phyloP scores from a whole-genome alignment of 2,329 filamentous ascomycete genomes.

The Phoma sp. region DNA sequence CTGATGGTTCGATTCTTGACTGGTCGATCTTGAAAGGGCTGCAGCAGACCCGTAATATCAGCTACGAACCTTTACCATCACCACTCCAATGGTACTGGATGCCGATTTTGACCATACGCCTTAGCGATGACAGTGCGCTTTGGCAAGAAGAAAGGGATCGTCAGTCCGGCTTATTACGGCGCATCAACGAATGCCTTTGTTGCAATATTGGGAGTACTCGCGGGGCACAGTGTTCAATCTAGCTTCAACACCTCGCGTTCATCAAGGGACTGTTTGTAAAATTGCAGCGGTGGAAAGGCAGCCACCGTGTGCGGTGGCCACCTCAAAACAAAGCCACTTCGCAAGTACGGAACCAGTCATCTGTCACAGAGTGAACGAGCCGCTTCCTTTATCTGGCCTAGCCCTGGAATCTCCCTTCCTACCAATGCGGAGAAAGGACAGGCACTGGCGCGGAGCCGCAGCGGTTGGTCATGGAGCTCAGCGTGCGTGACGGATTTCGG shows the following conservation, averaged over 20 bases:
- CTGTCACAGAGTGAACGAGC: constrained; percentile 14
- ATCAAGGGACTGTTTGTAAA: not conserved
- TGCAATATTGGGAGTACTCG: not conserved
- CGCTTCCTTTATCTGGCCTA: constrained; percentile 7
- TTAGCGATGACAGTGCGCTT: constrained; percentile 3
- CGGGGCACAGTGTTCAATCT: not conserved
- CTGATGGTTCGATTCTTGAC: constrained; percentile 1
- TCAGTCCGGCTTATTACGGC: not conserved
- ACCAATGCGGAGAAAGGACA: constrained; percentile 24
- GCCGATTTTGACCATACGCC: constrained; percentile 11
- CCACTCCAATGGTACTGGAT: constrained; percentile 11
- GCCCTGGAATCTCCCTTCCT: constrained; percentile 18
- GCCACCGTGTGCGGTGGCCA: not conserved
- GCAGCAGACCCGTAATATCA: not conserved
- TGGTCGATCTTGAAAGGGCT: constrained; percentile 2
- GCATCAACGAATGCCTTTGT: not conserved
- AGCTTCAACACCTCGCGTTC: not conserved
- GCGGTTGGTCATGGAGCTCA: constrained; percentile 24
- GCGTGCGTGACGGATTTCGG: constrained; percentile 14
- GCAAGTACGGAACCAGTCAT: constrained; percentile 22
- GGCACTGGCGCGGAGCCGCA: constrained; percentile 31
- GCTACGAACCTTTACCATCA: constrained; percentile 8
- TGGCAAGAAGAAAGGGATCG: constrained; percentile 4
- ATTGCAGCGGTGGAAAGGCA: not conserved
- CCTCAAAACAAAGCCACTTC: constrained; percentile 17